Evolutionary conservation across 805 yeast genomes (phyloP).

Genomic region (Lipomyces spencermartinsiae): DNA sequence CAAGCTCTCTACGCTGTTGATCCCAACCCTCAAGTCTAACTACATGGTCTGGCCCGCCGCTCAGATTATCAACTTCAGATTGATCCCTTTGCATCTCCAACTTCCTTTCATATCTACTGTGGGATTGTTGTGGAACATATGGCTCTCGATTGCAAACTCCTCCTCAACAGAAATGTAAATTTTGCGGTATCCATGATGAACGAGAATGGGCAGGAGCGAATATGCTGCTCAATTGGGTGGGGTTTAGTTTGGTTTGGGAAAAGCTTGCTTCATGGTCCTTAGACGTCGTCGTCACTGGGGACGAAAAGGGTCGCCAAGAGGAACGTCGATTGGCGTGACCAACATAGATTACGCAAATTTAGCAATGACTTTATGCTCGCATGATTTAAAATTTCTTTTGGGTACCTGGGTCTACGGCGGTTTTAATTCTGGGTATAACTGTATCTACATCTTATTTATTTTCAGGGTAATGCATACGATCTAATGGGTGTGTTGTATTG

Average conservation of each 20-base stretch:
- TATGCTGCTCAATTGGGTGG: background rate
- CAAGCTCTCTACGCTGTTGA: slow-evolving; percentile 66
- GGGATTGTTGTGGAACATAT: slow-evolving; percentile 94
- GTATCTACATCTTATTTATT: background rate
- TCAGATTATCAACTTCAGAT: slow-evolving; percentile 75
- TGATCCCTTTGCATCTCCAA: slow-evolving; percentile 80
- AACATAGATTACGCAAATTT: background rate
- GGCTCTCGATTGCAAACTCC: slow-evolving; percentile 80
- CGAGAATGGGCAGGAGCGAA: background rate
- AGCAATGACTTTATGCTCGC: background rate
- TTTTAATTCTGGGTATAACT: background rate
- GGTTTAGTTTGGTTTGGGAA: background rate
- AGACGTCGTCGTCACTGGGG: background rate
- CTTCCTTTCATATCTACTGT: slow-evolving; percentile 89
- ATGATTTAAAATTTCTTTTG: background rate
- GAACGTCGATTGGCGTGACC: too few species aligned
- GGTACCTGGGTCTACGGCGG: background rate
- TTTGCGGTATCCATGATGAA: background rate
- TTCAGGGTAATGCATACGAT: background rate
- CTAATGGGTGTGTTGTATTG: background rate
- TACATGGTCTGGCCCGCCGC: slow-evolving; percentile 93
- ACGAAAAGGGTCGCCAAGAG: background rate
- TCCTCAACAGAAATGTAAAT: slow-evolving; percentile 19
- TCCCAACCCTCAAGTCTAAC: slow-evolving; percentile 69
- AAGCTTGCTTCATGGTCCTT: background rate